Base-by-base conservation (phyloP, 129 eudicot genomes). In the Solidago caesia region DNA sequence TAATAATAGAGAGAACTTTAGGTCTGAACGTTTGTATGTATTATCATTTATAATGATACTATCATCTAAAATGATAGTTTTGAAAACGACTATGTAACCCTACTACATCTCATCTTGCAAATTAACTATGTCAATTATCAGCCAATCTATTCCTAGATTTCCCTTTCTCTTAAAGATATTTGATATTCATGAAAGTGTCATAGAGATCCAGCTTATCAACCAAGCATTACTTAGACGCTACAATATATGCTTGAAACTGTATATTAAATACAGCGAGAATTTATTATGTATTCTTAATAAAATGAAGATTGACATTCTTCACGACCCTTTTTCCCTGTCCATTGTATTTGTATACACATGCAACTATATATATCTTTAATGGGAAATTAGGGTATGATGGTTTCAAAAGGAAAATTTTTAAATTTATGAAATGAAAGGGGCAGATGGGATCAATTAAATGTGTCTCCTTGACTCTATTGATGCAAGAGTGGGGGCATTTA, bases 401-500 rank as follows among this genome's bases (percentile, higher is more conserved):
- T 26, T 59, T 46, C 21, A 59, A 47, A 51, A 69, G 44, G 29
- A 4, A 25, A 70, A 77, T 9, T 4, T 77, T 2, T 3, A 55
- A n/a, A 62, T 60, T 21, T 47, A 61, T 70, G 49, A 78, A 70
- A 70, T 46, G 82, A 16, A 39, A 47, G 27, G 75, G 74, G 76
- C 59, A 70, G 76, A 78, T 78, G 76, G 15, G 76, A 57, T 62
- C 64, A 70, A 49, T 78, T 77, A 61, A 70, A 77, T 77, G 71
- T 70, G 76, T 70, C 81, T 70, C 81, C 65, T 77, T 77, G 81
- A 77, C 81, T 77, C 73, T 53, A 26, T 60, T 58, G 59, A 27
- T 59, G 70, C 61, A 51, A 42, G 71, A 69, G 81, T 70, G 76
- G 71, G 67, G 75, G 75, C 65, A 77, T 77, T 70, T 51, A 56